Percentiles rank a stretch among this genome's conserved stretches.
phyloP scores from a whole-genome alignment of 108 stramenopile species.

The Nitzschia putrida region DNA sequence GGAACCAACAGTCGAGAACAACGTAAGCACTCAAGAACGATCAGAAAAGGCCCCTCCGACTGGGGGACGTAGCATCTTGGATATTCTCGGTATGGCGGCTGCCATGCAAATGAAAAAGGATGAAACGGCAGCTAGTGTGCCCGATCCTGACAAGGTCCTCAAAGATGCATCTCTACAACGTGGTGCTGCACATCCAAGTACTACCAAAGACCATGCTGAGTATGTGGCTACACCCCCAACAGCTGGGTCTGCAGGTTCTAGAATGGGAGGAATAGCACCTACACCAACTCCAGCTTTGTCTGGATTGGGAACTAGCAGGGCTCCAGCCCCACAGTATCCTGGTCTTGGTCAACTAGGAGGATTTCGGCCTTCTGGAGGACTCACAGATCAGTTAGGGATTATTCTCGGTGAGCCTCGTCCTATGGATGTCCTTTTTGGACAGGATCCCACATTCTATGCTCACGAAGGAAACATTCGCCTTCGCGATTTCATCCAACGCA shows the following conservation, averaged over 20 bases:
- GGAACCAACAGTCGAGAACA: too few relatives aligned
- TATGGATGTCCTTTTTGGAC: slow-evolving; percentile 10
- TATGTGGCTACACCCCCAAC: too few relatives aligned
- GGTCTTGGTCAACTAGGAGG: not conserved
- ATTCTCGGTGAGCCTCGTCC: slow-evolving; percentile 4
- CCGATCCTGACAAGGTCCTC: too few relatives aligned
- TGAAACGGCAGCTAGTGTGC: not conserved
- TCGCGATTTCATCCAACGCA: slow-evolving; percentile 8
- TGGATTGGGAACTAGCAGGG: too few relatives aligned
- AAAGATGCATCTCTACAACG: too few relatives aligned
- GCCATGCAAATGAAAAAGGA: slow-evolving; percentile 1
- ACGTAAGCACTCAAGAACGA: too few relatives aligned
- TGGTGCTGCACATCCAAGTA: too few relatives aligned
- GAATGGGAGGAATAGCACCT: too few relatives aligned
- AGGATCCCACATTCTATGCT: slow-evolving; percentile 7
- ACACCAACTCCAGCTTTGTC: too few relatives aligned
- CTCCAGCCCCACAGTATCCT: not conserved
- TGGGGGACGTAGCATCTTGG: not conserved
- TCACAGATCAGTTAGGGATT: slow-evolving; percentile 4
- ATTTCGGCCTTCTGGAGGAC: not conserved
- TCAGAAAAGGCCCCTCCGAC: not conserved
- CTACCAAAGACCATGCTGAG: too few relatives aligned
- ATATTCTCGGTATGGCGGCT: not conserved
- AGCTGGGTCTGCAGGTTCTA: too few relatives aligned
- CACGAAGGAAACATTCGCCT: slow-evolving; percentile 12